Percentiles rank a stretch among this genome's conserved stretches.
Evolutionary conservation across 1,284 basidiomycete genomes (phyloP).

Genomic region (Cryptococcus depauperatus): DNA sequence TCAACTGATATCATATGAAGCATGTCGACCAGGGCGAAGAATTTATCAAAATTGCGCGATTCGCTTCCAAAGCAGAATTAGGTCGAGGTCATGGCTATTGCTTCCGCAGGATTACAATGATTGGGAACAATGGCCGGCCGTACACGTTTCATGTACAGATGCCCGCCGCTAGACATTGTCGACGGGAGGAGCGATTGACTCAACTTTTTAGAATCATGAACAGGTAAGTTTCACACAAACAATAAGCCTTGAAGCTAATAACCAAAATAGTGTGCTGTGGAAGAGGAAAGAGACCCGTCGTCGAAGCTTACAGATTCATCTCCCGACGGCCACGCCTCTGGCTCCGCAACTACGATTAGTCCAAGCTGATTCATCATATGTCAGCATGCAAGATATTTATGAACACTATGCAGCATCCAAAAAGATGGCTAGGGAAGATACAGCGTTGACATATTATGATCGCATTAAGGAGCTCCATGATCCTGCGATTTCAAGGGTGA

Average conservation of each 20-base stretch:
- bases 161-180: slow-evolving; percentile 75
- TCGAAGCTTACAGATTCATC: slow-evolving; percentile 82
- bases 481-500: slow-evolving; percentile 31
- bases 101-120: slow-evolving; percentile 83
- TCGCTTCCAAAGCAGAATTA: slow-evolving; percentile 84
- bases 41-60: slow-evolving; percentile 86
- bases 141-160: slow-evolving; percentile 89
- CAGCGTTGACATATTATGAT: slow-evolving; percentile 73
- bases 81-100: slow-evolving; percentile 73
- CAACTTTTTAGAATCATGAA: slow-evolving; percentile 91
- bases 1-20: slow-evolving; percentile 45
- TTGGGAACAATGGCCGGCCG: slow-evolving; percentile 83
- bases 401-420: slow-evolving; percentile 76
- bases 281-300: slow-evolving; percentile 91
- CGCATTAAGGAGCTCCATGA: slow-evolving; percentile 61
- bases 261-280: slow-evolving; percentile 58
- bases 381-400: slow-evolving; percentile 87
- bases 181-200: slow-evolving; percentile 87
- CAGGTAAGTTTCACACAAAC: slow-evolving; percentile 54
- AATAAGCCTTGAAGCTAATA: slow-evolving; percentile 1
- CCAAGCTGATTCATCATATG: slow-evolving; percentile 84
- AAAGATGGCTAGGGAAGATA: slow-evolving; percentile 80
- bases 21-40: slow-evolving; percentile 91
- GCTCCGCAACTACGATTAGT: slow-evolving; percentile 77
- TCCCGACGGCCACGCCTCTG: slow-evolving; percentile 80